A percentile compares a stretch with the other conserved stretches of the same genome.
These are phyloP conservation scores for Saccharomycopsis fermentans DNA, from an alignment of 805 yeast genomes.

Conservation along the genomic window DNA sequence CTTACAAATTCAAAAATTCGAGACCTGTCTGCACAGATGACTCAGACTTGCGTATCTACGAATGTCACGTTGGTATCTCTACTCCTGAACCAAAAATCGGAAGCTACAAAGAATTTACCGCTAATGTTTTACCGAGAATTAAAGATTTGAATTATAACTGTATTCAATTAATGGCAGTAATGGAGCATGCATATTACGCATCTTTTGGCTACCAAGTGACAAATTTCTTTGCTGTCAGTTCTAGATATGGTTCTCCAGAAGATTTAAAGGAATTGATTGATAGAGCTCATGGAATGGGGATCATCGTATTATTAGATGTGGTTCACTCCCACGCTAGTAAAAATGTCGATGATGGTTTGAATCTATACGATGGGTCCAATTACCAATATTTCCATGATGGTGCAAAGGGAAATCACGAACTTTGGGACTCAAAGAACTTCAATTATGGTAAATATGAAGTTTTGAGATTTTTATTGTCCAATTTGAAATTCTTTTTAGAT, in stretches of 20 bases:
- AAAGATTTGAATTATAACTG: conserved; percentile 82
- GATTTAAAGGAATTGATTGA: conserved; percentile 86
- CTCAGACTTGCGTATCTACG: conserved; percentile 64
- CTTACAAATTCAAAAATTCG: conserved; percentile 49
- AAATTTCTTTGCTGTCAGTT: conserved; percentile 79
- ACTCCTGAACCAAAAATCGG: conserved; percentile 83
- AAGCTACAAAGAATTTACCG: conserved; percentile 74
- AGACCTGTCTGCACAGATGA: conserved; percentile 45
- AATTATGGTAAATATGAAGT: conserved; percentile 91
- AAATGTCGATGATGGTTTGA: conserved; percentile 87
- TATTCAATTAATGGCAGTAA: conserved; percentile 92
- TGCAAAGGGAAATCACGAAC: conserved; percentile 75
- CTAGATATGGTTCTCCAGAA: conserved; percentile 92
- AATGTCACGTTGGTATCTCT: conserved; percentile 93
- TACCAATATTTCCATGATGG: conserved; percentile 88
- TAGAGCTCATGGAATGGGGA: conserved; percentile 82
- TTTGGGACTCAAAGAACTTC: conserved; percentile 95
- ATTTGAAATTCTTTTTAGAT: conserved; percentile 74
- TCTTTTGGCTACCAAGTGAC: conserved; percentile 97
- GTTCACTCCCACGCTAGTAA: conserved; percentile 96
- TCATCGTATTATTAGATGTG: conserved; percentile 78
- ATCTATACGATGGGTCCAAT: conserved; percentile 90
- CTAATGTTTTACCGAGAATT: conserved; percentile 73
- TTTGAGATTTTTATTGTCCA: conserved; percentile 71
- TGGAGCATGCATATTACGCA: conserved; percentile 98